Evolutionary conservation across 2,329 filamentous ascomycete genomes (phyloP), one percentile per base, ranked within the genome.

Genomic region (Calonectria multiphialidica): DNA sequence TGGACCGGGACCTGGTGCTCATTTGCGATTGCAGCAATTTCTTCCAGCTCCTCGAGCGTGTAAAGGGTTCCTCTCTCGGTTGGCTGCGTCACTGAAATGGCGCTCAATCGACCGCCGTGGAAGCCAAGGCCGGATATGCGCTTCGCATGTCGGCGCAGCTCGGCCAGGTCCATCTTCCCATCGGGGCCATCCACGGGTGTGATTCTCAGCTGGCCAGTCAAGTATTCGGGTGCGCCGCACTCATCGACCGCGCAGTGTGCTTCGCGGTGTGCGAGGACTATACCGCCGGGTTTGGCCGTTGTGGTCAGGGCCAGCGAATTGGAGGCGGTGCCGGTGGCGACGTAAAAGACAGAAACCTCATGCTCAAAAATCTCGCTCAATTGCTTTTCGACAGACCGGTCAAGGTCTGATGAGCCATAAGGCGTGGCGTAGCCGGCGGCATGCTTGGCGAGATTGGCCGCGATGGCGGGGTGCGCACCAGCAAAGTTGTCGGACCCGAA

Each of bases 151-250:
- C 47, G 35, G 18, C 63, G 47, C 63, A 66, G 25, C 35, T 66
- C 47, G 8, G 63, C 25, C 35, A 55, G 4, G 18, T 66, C 63
- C 63, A 66, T 66, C 16, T 66, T 66, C 4, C 63, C 63, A 13
- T 66, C 35, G 2, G 23, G 37, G n/a, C 63, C 63, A 12, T 66
- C 49, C 5, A 66, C 47, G 1, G 63, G 63, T 3, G 37, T 40
- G 18, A 66, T 42, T 15, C 63, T 21, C 30, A 55, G 9, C 3
- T 66, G 63, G 9, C 37, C 37, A 1, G 63, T 42, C 18, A 66
- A 40, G 25, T 55, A 66, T 18, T 66, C 63, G 28, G 63, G 63
- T n/a, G 63, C 63, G n/a, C 63, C 63, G 47, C 63, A 66, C n/a
- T 66, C 63, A 10, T 66, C 63, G 0, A 66, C 63, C 3, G 49